Evolutionary conservation across 1,284 basidiomycete genomes (phyloP).

Genomic region (Pseudozyma sp.): DNA sequence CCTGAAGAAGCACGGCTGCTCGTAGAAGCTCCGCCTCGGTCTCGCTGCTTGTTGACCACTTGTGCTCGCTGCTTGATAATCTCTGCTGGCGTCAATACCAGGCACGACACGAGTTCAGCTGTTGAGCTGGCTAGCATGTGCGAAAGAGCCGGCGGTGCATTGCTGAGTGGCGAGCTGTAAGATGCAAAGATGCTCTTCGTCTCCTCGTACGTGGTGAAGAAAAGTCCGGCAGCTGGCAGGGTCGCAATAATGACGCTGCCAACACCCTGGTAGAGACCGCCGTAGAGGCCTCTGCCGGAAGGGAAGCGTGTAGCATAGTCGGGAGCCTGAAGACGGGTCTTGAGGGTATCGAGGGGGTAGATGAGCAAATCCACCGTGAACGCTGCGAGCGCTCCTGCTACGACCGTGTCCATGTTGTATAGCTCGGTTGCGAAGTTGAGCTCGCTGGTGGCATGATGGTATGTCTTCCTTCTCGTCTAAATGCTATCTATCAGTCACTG

Average conservation of each 20-base stretch:
- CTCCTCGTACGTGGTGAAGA: slow-evolving; percentile 61
- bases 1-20: slow-evolving; percentile 2
- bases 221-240: slow-evolving; percentile 78
- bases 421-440: background rate
- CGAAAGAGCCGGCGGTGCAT: slow-evolving; percentile 37
- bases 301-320: slow-evolving; percentile 78
- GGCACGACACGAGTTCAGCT: slow-evolving; percentile 59
- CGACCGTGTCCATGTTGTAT: slow-evolving; percentile 40
- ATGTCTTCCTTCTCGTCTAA: background rate
- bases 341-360: slow-evolving; percentile 95
- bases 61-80: slow-evolving; percentile 63
- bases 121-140: slow-evolving; percentile 53
- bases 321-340: slow-evolving; percentile 91
- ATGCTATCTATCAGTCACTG: background rate
- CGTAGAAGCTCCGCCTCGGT: background rate
- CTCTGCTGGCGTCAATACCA: slow-evolving; percentile 60
- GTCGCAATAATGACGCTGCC: slow-evolving; percentile 97
- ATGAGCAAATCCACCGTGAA: slow-evolving; percentile 81
- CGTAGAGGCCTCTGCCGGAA: slow-evolving; percentile 82
- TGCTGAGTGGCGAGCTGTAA: slow-evolving; percentile 34
- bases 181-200: slow-evolving; percentile 48
- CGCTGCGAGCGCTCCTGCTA: slow-evolving; percentile 61
- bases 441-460: background rate
- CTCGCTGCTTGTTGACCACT: slow-evolving; percentile 50
- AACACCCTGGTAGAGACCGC: slow-evolving; percentile 90